Conservation (phyloP, 177 flowering plant species). For the Vitis hybrid region DNA sequence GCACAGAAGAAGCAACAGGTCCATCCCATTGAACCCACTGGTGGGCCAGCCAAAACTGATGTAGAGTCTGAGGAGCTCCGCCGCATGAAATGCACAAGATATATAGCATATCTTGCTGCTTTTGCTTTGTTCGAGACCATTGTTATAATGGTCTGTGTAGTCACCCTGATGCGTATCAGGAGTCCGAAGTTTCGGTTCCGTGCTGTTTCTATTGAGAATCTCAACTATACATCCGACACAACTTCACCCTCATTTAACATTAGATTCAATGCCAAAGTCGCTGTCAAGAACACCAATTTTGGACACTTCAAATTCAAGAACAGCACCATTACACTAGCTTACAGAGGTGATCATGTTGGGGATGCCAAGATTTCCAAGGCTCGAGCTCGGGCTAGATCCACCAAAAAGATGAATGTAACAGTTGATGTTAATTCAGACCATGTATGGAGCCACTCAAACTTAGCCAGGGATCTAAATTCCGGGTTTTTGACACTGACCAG, state of each 20-base stretch:
- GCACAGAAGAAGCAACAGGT: too few relatives aligned
- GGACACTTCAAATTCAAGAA: constrained; percentile 4
- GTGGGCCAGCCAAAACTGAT: too few relatives aligned
- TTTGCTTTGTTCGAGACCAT: constrained; percentile 6
- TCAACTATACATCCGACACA: background rate
- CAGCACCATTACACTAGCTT: constrained; percentile 3
- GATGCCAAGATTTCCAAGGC: constrained; percentile 2
- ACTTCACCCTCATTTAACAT: constrained; percentile 2
- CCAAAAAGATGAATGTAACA: constrained; percentile 10
- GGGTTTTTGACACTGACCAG: constrained; percentile 13
- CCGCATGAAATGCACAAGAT: constrained; percentile 2
- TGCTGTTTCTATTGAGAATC: too few relatives aligned
- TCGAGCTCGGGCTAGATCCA: constrained; percentile 6
- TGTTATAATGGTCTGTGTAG: background rate
- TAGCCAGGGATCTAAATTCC: constrained; percentile 8
- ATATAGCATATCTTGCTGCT: background rate
- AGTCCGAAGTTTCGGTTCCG: constrained; percentile 8
- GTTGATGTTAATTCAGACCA: constrained; percentile 7
- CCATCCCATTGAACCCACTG: too few relatives aligned
- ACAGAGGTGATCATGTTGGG: constrained; percentile 8
- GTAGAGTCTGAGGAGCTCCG: background rate
- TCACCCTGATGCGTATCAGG: constrained; percentile 5
- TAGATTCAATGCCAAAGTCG: background rate
- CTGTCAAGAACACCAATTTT: constrained; percentile 11
- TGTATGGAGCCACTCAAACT: background rate